These are phyloP conservation scores for Tephrocybe sp. DNA, from an alignment of 768 basidiomycete genomes.

Conservation along the genomic window DNA sequence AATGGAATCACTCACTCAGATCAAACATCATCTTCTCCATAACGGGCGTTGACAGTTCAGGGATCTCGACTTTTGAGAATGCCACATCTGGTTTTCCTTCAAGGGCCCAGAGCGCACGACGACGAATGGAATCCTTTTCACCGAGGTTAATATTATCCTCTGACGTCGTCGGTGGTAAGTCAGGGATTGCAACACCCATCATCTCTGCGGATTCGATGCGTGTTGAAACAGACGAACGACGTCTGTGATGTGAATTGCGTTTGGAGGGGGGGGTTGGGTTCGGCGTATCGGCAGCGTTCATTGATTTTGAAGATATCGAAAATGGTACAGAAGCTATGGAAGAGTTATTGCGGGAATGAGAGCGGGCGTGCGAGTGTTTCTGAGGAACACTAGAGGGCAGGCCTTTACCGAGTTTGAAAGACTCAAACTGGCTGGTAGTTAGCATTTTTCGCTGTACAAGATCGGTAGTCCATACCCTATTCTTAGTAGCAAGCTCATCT, in stretches of 20 bases:
- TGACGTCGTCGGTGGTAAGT: constrained; percentile 56
- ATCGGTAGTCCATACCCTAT: constrained; percentile 32
- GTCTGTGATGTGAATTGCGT: constrained; percentile 80
- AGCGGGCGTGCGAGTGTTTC: constrained; percentile 58
- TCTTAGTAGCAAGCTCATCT: constrained; percentile 40
- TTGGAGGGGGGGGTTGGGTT: constrained; percentile 42
- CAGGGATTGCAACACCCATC: constrained; percentile 79
- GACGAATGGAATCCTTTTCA: constrained; percentile 77
- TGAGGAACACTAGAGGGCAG: constrained; percentile 36
- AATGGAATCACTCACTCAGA: constrained; percentile 52
- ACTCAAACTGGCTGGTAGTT: constrained; percentile 54
- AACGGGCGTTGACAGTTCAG: constrained; percentile 66
- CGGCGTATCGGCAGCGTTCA: constrained; percentile 35
- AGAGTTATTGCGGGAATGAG: constrained; percentile 70
- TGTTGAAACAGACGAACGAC: constrained; percentile 87
- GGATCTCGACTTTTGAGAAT: constrained; percentile 81
- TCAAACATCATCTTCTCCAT: constrained; percentile 59
- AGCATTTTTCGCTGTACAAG: not conserved
- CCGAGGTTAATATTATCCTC: constrained; percentile 71
- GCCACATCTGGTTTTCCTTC: constrained; percentile 78
- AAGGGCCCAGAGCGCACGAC: constrained; percentile 81
- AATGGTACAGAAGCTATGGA: constrained; percentile 42
- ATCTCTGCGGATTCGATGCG: constrained; percentile 88
- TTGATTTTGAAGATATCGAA: constrained; percentile 39
- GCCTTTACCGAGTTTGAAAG: constrained; percentile 67